Evolutionary conservation across 129 eudicot genomes (phyloP).

Genomic region (Chrysanthemum lavandulifolium): DNA sequence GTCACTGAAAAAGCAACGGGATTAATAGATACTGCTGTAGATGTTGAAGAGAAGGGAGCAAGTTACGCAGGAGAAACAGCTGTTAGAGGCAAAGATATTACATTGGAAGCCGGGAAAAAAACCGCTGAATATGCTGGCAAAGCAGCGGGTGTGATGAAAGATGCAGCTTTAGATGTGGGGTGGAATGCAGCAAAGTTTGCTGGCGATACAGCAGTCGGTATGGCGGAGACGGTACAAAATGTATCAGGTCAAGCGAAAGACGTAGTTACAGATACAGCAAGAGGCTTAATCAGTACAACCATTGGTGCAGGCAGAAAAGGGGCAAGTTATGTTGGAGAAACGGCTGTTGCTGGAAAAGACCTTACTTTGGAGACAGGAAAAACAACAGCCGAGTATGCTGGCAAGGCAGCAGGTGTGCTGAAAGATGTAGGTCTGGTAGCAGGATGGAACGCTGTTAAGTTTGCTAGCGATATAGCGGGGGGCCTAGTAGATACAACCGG

Average conservation of each 20-base stretch:
- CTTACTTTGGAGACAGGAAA: constrained; percentile 39
- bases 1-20: not conserved
- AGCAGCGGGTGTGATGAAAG: constrained; percentile 41
- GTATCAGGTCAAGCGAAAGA: not conserved
- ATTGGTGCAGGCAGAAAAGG: constrained; percentile 1
- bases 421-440: not conserved
- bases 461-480: too few relatives aligned
- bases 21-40: not conserved
- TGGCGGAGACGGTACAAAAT: not conserved
- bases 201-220: not conserved
- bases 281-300: too few relatives aligned
- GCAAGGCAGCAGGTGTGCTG: constrained; percentile 21
- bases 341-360: constrained; percentile 42
- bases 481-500: too few relatives aligned
- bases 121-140: constrained; percentile 33
- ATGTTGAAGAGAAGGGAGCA: constrained; percentile 23
- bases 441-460: too few relatives aligned
- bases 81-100: constrained; percentile 46
- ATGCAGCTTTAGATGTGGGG: constrained; percentile 48
- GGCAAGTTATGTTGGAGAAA: constrained; percentile 26
- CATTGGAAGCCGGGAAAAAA: constrained; percentile 38
- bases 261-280: not conserved
- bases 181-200: constrained; percentile 35
- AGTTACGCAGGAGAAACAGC: constrained; percentile 42
- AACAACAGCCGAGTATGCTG: constrained; percentile 32